phyloP scores from a whole-genome alignment of 495 filamentous ascomycete genomes.

The Astrothelium subdiscretum region DNA sequence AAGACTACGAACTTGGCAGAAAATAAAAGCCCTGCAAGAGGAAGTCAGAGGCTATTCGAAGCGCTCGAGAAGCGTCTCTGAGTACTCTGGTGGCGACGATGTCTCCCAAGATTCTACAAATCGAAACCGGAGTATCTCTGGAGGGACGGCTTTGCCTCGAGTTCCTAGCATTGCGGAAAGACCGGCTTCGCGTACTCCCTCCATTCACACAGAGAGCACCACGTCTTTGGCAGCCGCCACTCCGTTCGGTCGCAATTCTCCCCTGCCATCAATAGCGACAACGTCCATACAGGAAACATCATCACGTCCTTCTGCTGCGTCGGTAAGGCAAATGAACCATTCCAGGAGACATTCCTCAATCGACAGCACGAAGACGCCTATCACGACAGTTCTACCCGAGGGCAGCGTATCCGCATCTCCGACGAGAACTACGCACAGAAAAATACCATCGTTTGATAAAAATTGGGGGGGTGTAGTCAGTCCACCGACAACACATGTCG shows the following conservation, averaged over 20 bases:
- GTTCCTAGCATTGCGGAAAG: conserved; percentile 15
- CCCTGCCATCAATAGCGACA: conserved; percentile 35
- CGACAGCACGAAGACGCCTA: conserved; percentile 43
- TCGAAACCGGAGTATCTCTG: conserved; percentile 30
- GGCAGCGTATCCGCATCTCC: conserved; percentile 6
- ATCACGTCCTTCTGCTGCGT: conserved; percentile 60
- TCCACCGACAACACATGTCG: conserved; percentile 3
- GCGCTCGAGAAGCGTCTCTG: conserved; percentile 27
- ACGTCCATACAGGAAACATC: conserved; percentile 40
- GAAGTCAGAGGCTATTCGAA: conserved; percentile 47
- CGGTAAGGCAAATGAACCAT: conserved; percentile 71
- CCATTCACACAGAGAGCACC: not conserved
- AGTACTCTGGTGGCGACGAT: conserved; percentile 17
- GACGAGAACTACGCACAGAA: conserved; percentile 46
- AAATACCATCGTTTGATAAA: conserved; percentile 78
- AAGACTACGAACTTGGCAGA: conserved; percentile 89
- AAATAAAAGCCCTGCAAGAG: conserved; percentile 78
- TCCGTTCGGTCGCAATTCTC: not conserved
- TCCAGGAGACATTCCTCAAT: conserved; percentile 79
- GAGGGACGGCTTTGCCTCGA: conserved; percentile 44
- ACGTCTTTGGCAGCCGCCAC: not conserved
- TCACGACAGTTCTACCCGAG: conserved; percentile 9
- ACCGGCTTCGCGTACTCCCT: not conserved
- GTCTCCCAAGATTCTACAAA: conserved; percentile 11
- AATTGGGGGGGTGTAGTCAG: conserved; percentile 46